Conservation (phyloP, 768 basidiomycete species). For the Sporobolomyces phaffii region DNA sequence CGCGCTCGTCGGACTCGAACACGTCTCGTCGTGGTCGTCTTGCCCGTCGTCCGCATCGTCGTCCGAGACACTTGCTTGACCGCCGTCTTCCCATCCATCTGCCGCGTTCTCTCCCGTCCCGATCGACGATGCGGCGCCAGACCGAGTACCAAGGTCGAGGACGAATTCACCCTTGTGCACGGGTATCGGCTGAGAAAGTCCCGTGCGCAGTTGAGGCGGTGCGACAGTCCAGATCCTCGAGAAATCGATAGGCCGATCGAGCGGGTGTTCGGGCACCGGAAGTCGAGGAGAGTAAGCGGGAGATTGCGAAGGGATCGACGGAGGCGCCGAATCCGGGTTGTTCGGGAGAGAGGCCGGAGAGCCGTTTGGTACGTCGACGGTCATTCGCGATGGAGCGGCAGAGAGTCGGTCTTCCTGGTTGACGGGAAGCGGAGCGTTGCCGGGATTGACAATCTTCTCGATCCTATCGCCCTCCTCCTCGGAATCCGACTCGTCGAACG, state of each 20-base stretch:
- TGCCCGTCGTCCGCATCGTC: background rate
- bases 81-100: conserved; percentile 4
- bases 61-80: conserved; percentile 2
- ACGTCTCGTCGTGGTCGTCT: conserved; percentile 8
- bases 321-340: background rate
- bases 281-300: background rate
- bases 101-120: conserved; percentile 3
- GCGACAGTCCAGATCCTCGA: conserved; percentile 37
- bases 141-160: conserved; percentile 4
- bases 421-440: background rate
- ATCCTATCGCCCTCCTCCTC: background rate
- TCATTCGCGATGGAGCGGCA: background rate
- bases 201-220: conserved; percentile 38
- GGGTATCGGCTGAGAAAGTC: conserved; percentile 32
- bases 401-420: background rate
- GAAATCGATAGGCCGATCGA: conserved; percentile 37
- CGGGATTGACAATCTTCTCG: background rate
- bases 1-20: conserved; percentile 8
- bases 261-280: background rate
- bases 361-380: background rate
- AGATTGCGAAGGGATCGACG: background rate
- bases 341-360: background rate
- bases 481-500: conserved; percentile 4
- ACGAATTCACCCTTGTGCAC: conserved; percentile 27
- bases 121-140: background rate